Conservation (phyloP, 2,329 filamentous ascomycete genomes). For the Hymenoscyphus fraxineus region DNA sequence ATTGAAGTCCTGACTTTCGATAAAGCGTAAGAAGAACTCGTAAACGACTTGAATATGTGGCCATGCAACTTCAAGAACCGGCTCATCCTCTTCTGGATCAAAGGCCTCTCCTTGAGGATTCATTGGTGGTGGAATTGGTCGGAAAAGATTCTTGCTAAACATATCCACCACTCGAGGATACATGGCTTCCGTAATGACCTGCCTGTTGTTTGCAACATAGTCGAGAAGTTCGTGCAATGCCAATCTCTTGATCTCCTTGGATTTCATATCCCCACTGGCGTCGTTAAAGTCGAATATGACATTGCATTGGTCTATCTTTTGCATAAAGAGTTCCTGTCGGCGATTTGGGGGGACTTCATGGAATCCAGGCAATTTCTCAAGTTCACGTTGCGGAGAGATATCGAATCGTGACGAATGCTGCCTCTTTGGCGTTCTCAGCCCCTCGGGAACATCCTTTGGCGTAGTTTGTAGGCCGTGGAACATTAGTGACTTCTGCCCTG, state of each 20-base stretch:
- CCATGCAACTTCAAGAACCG: constrained; percentile 96
- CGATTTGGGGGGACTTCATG: constrained; percentile 95
- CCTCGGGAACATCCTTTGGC: constrained; percentile 94
- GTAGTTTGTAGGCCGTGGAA: constrained; percentile 89
- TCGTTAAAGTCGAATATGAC: constrained; percentile 99
- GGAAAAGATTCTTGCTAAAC: constrained; percentile 98
- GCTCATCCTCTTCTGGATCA: constrained; percentile 97
- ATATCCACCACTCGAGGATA: constrained; percentile 98
- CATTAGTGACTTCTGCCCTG: constrained; percentile 81
- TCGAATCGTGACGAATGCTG: constrained; percentile 98
- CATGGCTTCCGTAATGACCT: constrained; percentile 98
- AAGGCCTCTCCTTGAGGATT: constrained; percentile 98
- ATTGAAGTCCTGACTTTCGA: constrained; percentile 99
- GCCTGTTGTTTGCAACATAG: constrained; percentile 97
- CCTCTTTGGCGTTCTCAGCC: constrained; percentile 88
- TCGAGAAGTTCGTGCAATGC: constrained; percentile 94
- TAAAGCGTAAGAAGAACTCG: constrained; percentile 98
- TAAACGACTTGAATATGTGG: constrained; percentile 99
- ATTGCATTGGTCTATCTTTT: constrained; percentile 99
- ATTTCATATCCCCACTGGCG: constrained; percentile 97
- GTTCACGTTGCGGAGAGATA: constrained; percentile 91
- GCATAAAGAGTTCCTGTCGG: constrained; percentile 96
- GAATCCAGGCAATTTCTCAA: constrained; percentile 96
- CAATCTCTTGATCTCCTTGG: constrained; percentile 97
- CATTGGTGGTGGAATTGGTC: constrained; percentile 93